A percentile compares a stretch with the other conserved stretches of the same genome.
These are phyloP conservation scores for Aureobasidium sp. DNA, from an alignment of 2,329 filamentous ascomycete species.

Conservation along the genomic window DNA sequence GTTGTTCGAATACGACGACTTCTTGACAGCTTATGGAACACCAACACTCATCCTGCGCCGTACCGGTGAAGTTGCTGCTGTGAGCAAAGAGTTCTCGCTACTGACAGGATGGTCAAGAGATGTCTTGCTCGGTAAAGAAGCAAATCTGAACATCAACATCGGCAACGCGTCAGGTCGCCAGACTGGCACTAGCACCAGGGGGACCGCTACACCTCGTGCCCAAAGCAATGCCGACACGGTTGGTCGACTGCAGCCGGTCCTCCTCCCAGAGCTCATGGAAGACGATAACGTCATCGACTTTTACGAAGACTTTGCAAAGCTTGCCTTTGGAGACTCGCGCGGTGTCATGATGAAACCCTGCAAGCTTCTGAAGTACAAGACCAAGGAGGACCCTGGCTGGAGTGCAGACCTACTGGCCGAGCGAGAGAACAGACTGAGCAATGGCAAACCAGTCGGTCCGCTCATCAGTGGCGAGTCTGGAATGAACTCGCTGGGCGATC, in stretches of 20 bases:
- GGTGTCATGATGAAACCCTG: slow-evolving; percentile 78
- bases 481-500: slow-evolving; percentile 70
- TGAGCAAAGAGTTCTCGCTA: slow-evolving; percentile 95
- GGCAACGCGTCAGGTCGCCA: slow-evolving; percentile 43
- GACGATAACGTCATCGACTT: slow-evolving; percentile 91
- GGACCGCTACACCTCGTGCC: slow-evolving; percentile 41
- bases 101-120: slow-evolving; percentile 92
- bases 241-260: slow-evolving; percentile 64
- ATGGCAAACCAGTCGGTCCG: slow-evolving; percentile 25
- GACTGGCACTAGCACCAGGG: slow-evolving; percentile 41
- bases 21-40: slow-evolving; percentile 79
- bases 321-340: slow-evolving; percentile 86
- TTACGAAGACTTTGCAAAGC: slow-evolving; percentile 88
- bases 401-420: slow-evolving; percentile 15
- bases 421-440: slow-evolving; percentile 20
- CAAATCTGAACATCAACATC: slow-evolving; percentile 80
- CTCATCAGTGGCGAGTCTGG: slow-evolving; percentile 59
- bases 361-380: slow-evolving; percentile 83
- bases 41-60: slow-evolving; percentile 87
- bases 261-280: slow-evolving; percentile 85
- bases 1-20: slow-evolving; percentile 87
- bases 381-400: slow-evolving; percentile 51
- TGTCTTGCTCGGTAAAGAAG: slow-evolving; percentile 76
- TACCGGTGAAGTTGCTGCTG: slow-evolving; percentile 88
- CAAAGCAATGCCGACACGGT: slow-evolving; percentile 23